Percentiles rank a stretch among this genome's conserved stretches.
phyloP scores from a whole-genome alignment of 2,329 filamentous ascomycete species.

The Exutisphaerella laricina region DNA sequence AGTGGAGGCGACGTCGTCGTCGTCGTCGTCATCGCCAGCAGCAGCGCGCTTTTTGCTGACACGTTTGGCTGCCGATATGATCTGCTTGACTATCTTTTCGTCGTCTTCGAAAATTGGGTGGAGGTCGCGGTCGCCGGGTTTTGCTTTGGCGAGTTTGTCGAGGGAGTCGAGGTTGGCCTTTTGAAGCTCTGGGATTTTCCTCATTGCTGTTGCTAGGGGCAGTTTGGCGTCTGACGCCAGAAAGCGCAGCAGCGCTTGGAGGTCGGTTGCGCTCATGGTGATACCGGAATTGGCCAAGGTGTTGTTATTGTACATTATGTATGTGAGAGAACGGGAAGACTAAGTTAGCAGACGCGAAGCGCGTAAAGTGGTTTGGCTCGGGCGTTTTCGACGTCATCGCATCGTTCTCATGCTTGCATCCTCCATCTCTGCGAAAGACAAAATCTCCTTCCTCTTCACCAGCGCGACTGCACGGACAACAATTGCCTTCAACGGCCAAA shows the following conservation, averaged over 20 bases:
- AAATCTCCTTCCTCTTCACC: too few species aligned
- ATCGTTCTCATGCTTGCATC: too few species aligned
- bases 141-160: conserved; percentile 46
- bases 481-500: too few species aligned
- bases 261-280: conserved; percentile 21
- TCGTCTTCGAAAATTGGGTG: conserved; percentile 46
- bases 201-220: conserved; percentile 50
- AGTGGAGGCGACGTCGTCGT: conserved; percentile 30
- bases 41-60: conserved; percentile 50
- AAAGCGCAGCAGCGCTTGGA: conserved; percentile 48
- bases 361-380: neutral
- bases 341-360: neutral
- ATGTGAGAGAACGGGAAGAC: neutral
- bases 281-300: neutral
- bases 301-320: neutral
- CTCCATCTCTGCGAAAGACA: too few species aligned
- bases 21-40: too few species aligned
- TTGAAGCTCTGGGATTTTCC: conserved; percentile 52
- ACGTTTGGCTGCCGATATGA: conserved; percentile 53
- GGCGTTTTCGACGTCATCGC: too few species aligned
- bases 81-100: conserved; percentile 52
- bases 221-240: conserved; percentile 54
- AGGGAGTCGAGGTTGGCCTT: conserved; percentile 42
- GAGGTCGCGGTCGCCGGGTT: conserved; percentile 38
- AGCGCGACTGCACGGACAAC: too few species aligned